Base-by-base conservation (phyloP, 345 rosid genomes). In the Arabidopsis arenosa region DNA sequence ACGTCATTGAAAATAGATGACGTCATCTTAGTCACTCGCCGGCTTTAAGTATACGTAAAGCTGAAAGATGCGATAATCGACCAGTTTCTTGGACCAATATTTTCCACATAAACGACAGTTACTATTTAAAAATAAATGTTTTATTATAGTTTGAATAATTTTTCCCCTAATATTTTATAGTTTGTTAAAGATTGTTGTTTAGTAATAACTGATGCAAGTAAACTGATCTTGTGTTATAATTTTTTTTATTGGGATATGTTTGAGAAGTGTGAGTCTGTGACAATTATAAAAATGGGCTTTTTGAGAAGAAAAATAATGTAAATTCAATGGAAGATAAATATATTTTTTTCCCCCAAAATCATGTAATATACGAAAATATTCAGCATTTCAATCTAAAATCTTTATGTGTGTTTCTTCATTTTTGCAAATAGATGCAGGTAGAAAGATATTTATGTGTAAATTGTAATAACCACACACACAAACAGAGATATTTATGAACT, bases 1-100 rank as follows among this genome's bases (percentile, higher is more conserved):
- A 10, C 18, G 57, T 54, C 33, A 35, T 4, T n/a, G 18, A 5
- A 5, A 53, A 11, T 41, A 4, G 0, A 6, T 64, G 72, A 45
- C 61, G 67, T 57, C 72, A 48, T 64, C 67, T n/a, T 54, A 43
- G 56, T 60, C 43, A 8, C 56, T 43, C 56, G 72, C 39, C 58
- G 66, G 49, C 72, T 56, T 65, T 28, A 35, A 26, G 4, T 53
- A 7, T 2, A 23, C 48, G 23, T 54, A 18, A 45, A 48, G n/a
- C 59, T 45, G 11, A 57, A 58, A 44, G 37, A 75, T 59, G 79
- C 73, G 55, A 75, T 68, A 49, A 66, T 75, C 40, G 56, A 68
- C 64, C 64, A 2, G 47, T 21, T 7, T 40, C 7, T 33, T 32
- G n/a, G 63, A 60, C 56, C 37, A 41, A 68, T 3, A 53, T 61